phyloP scores from a whole-genome alignment of 176 grass and related monocot species.

The Rhynchospora tenuis region DNA sequence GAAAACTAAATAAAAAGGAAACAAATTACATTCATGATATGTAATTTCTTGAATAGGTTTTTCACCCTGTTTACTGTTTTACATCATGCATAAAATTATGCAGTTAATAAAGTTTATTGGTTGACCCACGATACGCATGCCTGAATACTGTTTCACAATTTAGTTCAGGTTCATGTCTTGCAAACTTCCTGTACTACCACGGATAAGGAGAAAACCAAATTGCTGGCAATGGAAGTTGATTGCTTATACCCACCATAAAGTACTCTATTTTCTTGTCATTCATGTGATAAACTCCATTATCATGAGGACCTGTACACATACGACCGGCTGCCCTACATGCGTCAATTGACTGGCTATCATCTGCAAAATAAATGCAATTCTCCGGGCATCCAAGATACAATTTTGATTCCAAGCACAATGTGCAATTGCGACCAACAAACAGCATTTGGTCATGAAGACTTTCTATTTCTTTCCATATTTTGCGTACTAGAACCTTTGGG shows the following conservation, averaged over 20 bases:
- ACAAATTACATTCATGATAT: no score
- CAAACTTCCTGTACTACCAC: not conserved
- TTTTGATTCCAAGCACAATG: not conserved
- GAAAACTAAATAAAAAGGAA: no score
- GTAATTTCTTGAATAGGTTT: no score
- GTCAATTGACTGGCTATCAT: not conserved
- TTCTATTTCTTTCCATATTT: not conserved
- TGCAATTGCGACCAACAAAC: not conserved
- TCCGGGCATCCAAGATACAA: not conserved
- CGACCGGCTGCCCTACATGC: not conserved
- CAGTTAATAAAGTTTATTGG: not conserved
- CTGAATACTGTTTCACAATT: no score
- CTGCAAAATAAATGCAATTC: not conserved
- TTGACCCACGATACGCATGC: no score
- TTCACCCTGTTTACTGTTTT: no score
- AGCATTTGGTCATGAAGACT: not conserved
- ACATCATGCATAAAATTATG: no score
- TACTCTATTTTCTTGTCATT: not conserved
- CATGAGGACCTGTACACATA: no score
- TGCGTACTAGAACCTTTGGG: not conserved
- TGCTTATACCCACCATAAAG: not conserved
- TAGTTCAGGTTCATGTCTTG: no score
- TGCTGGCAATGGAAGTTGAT: not conserved
- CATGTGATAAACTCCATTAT: conserved; percentile 7
- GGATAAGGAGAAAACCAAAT: conserved; percentile 9